Evolutionary conservation across 495 filamentous ascomycete species (phyloP).

Genomic region (Talaromyces stipitatus): DNA sequence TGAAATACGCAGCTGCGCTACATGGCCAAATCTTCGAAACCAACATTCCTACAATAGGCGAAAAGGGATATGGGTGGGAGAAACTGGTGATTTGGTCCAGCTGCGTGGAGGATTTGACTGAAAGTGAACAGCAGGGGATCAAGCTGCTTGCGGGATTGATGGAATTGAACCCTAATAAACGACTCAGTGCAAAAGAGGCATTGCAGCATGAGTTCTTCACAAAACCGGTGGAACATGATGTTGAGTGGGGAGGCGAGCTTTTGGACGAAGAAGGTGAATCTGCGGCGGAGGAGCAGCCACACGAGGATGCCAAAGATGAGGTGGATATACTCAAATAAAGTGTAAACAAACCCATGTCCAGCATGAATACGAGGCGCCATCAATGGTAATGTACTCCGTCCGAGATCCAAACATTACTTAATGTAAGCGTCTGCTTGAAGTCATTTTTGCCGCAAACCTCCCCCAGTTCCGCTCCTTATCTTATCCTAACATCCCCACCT

Average conservation of each 20-base stretch:
- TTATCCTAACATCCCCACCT: not conserved
- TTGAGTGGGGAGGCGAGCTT: slow-evolving; percentile 35
- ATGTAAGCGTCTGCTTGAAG: not conserved
- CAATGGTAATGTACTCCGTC: not conserved
- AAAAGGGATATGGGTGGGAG: slow-evolving; percentile 76
- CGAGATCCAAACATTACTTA: not conserved
- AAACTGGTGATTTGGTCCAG: slow-evolving; percentile 92
- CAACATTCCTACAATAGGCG: slow-evolving; percentile 81
- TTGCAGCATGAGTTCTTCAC: slow-evolving; percentile 59
- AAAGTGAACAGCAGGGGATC: slow-evolving; percentile 40
- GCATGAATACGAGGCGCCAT: not conserved
- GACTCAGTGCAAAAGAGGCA: slow-evolving; percentile 52
- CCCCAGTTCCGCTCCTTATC: not conserved
- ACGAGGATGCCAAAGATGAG: slow-evolving; percentile 35
- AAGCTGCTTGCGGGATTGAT: slow-evolving; percentile 60
- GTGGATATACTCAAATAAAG: slow-evolving; percentile 28
- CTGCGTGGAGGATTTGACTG: slow-evolving; percentile 39
- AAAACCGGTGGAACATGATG: slow-evolving; percentile 37
- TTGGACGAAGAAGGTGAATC: slow-evolving; percentile 17
- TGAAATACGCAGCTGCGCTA: slow-evolving; percentile 72
- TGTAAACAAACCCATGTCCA: not conserved
- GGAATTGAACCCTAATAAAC: slow-evolving; percentile 45
- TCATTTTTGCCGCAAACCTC: not conserved
- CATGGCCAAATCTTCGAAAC: slow-evolving; percentile 88
- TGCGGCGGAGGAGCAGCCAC: slow-evolving; percentile 17